Evolutionary conservation across 805 yeast species (phyloP).

Genomic region (Myxozyma neotropica): DNA sequence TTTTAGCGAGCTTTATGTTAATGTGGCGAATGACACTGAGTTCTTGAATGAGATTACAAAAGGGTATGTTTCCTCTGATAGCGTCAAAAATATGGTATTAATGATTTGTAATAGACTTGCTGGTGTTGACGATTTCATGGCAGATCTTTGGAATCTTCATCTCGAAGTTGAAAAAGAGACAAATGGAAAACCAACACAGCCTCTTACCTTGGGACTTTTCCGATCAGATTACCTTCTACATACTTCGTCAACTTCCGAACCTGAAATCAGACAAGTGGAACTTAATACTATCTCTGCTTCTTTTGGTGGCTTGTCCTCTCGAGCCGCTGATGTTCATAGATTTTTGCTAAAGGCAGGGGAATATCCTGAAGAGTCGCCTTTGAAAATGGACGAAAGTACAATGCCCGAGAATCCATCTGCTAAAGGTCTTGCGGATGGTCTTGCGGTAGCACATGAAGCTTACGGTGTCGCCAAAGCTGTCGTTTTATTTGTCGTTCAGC

Average conservation of each 20-base stretch:
- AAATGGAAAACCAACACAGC: constrained; percentile 58
- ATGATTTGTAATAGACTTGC: constrained; percentile 47
- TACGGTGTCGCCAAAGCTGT: constrained; percentile 48
- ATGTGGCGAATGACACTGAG: constrained; percentile 56
- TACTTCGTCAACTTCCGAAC: constrained; percentile 43
- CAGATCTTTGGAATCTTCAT: constrained; percentile 68
- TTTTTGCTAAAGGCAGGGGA: constrained; percentile 43
- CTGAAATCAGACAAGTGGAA: constrained; percentile 83
- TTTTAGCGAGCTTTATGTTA: constrained; percentile 76
- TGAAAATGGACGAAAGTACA: constrained; percentile 34
- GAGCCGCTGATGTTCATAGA: constrained; percentile 74
- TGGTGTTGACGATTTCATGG: constrained; percentile 77
- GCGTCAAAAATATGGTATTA: too few species aligned
- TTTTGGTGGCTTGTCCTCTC: constrained; percentile 85
- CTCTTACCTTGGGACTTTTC: constrained; percentile 77
- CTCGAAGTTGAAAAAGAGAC: constrained; percentile 46
- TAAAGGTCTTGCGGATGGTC: constrained; percentile 62
- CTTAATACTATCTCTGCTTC: constrained; percentile 95
- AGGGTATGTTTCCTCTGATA: constrained; percentile 42
- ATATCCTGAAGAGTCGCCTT: constrained; percentile 1
- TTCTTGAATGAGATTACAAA: constrained; percentile 66
- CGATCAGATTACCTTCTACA: constrained; percentile 87
- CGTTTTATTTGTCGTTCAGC: constrained; percentile 81
- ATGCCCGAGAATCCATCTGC: constrained; percentile 73
- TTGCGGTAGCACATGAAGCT: constrained; percentile 63